Base-by-base conservation (phyloP, 108 stramenopile genomes). In the Nitzschia putrida region DNA sequence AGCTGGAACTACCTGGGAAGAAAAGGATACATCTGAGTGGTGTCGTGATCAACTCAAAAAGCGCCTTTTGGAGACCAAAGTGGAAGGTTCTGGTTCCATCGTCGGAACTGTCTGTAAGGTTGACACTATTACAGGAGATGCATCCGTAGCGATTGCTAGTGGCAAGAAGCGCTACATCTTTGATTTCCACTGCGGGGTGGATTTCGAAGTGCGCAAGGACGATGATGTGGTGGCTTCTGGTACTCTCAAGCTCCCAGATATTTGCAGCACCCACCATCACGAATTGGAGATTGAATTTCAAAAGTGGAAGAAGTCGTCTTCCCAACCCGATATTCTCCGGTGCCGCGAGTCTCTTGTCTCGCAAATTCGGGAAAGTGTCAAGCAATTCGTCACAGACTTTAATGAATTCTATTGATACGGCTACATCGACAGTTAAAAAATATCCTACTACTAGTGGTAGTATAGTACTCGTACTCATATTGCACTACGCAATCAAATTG, bases 161-260 rank as follows among this genome's bases (percentile, higher is more conserved):
- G 98, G 96, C 8, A 96, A 96, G 80, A 95, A 93, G 71, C 82
- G 95, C 26, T 96, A 93, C 77, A 85, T 98, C 59, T 98, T 96
- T 65, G 96, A 98, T 66, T 95, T 88, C 61, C 77, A 86, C 69
- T 67, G 76, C 43, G 68, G 71, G 29, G 53, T 92, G 40, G 69
- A 87, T 13, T 97, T 80, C 63, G 83, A 92, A 55, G 82, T 97
- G 20, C 43, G 57, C 18, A 67, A 88, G 51, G 71, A 64, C 12
- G 82, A 75, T 45, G 81, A 82, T 5, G 75, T 82, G n/a, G 45
- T 91, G 16, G 89, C 87, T 0, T 78, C 72, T n/a, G 94, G 91
- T 18, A 74, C 61, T 24, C 69, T 92, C 44, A 70, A 66, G 39
- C 69, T 92, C 20, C 91, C 91, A 9, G 94, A 95, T 69, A 83